Base-by-base conservation (phyloP, 1,284 basidiomycete species). In the Cerrena zonata region DNA sequence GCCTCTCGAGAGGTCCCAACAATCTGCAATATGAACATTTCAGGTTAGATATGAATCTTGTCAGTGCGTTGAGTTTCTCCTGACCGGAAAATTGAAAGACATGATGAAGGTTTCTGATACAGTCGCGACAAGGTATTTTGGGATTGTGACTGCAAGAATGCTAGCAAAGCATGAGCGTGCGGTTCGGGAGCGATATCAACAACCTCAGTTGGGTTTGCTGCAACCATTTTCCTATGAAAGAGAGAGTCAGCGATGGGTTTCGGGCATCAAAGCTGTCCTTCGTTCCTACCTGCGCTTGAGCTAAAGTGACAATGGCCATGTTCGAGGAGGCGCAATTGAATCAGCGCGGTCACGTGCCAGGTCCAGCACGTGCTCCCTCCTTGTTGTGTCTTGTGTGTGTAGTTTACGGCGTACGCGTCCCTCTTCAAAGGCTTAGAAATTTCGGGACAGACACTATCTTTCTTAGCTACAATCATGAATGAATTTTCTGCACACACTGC, bases 81-180 rank as follows among this genome's bases (percentile, higher is more conserved):
- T 61, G 56, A 91, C 91, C 94, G 84, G 67, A 97, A 94, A 66
- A 99, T 86, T 40, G 93, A 91, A 27, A 99, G 80, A 70, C 94
- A 96, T 66, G 91, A 89, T 2, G 93, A 94, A 19, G 95, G 94
- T 18, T 84, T 82, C 61, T 86, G 80, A 67, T 96, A 99, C 45
- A 98, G 76, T 44, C 91, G 80, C 45, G 83, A 88, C 52, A 95
- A 76, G 37, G 89, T 88, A 45, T 80, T 86, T 62, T 91, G 87
- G 0, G 91, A 88, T 62, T 96, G 91, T 5, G 84, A 82, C 58
- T 92, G 86, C 34, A 99, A 76, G 68, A 96, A 97, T 1, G 84
- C 80, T 23, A 90, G 69, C n/a, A 90, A 67, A 2, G 80, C 73
- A 63, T 91, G 87, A 22, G 78, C 70, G 21, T 45, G 52, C 22